Base-by-base conservation (phyloP, 805 yeast genomes). In the Saccharomycopsis sp. region DNA sequence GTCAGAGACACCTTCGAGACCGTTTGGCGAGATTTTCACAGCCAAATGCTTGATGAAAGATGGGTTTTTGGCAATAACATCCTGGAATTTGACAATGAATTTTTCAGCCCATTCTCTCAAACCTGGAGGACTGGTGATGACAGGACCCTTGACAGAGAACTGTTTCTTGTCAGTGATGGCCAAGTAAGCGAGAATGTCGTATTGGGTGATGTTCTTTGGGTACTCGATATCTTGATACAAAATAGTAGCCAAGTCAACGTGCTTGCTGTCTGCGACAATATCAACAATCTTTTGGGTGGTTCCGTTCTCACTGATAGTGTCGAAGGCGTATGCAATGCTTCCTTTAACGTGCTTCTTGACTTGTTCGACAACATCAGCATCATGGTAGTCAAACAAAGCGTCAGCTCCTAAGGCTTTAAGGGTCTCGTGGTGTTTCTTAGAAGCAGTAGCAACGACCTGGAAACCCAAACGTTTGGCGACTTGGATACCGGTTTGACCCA, bases 401-500 rank as follows among this genome's bases (percentile, higher is more conserved):
- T 75, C 79, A 29, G 84, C 85, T 61, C 86, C 87, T 34, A 77
- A 64, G 0, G 65, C 56, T 63, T 73, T 73, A 62, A 82, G 65
- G 53, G 64, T 66, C 14, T 70, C 71, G 60, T 71, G 72, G 66
- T 81, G 73, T 63, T 75, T 77, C 58, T 70, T 65, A 1, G 84
- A 79, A 15, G 87, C 83, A 50, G 80, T 77, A 2, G 78, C 78
- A 53, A 78, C 68, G 53, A 80, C 77, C 52, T 73, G 74, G 64
- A 66, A 76, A n/a, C 80, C 81, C 46, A 65, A 62, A 34, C 73
- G 65, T 63, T 79, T 79, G 23, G 85, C 86, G 51, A 83, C 62
- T 73, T 87, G 91, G 56, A 84, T 77, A 12, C 83, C 81, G 23
- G 73, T 52, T 54, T 72, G 74, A 29, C 90, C 91, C 12, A 84